phyloP scores from a whole-genome alignment of 305 asterid genomes.

The Fraxinus sp. region DNA sequence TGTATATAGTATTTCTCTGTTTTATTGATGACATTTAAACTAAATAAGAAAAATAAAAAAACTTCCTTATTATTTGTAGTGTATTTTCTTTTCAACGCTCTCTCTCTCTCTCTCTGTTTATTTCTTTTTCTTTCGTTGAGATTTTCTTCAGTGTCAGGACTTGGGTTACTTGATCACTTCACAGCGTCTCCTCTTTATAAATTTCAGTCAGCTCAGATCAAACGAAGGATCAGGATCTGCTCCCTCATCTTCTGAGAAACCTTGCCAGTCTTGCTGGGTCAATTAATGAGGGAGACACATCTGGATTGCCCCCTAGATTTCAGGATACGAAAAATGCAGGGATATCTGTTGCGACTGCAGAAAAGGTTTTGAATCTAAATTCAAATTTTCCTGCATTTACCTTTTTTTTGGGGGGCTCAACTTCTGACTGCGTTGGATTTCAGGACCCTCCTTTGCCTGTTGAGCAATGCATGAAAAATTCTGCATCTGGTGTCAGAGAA shows the following conservation, averaged over 20 bases:
- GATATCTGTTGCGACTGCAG: constrained; percentile 41
- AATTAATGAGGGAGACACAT: constrained; percentile 42
- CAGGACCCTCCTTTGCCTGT: constrained; percentile 50
- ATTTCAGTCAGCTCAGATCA: constrained; percentile 84
- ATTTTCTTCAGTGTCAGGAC: constrained; percentile 4
- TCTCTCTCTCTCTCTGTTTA: not conserved
- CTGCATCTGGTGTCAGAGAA: constrained; percentile 39
- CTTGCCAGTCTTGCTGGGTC: constrained; percentile 67
- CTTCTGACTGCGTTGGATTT: constrained; percentile 39
- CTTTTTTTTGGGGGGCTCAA: constrained; percentile 17
- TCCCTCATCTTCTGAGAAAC: constrained; percentile 72
- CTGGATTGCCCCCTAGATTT: constrained; percentile 46
- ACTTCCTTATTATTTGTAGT: not conserved
- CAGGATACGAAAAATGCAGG: constrained; percentile 50
- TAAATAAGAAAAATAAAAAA: not conserved
- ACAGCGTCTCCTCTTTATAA: constrained; percentile 22
- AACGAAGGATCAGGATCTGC: constrained; percentile 70
- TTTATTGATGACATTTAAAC: not conserved
- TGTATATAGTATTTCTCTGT: not conserved
- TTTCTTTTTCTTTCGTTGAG: constrained; percentile 9
- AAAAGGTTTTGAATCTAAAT: constrained; percentile 46
- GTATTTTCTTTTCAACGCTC: not conserved
- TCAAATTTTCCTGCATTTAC: constrained; percentile 15
- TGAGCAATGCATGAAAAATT: constrained; percentile 34
- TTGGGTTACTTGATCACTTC: constrained; percentile 16